Evolutionary conservation across 179 eudicot genomes (phyloP).

Genomic region (Vitellaria paradoxa): DNA sequence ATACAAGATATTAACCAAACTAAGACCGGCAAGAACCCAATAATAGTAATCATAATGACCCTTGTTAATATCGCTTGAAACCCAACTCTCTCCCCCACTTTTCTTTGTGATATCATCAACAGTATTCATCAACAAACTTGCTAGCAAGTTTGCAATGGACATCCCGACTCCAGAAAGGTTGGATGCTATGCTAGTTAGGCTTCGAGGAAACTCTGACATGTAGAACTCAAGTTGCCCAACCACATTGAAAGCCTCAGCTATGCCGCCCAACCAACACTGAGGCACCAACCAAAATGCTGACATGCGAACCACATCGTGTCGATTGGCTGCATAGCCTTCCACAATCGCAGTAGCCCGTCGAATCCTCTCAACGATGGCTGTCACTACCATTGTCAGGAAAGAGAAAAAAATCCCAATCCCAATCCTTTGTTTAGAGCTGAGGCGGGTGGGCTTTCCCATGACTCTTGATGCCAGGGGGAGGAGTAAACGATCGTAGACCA

Average conservation of each 20-base stretch:
- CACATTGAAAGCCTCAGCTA: slow-evolving; percentile 76
- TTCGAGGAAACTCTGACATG: slow-evolving; percentile 74
- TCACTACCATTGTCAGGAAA: slow-evolving; percentile 44
- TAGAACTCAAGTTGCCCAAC: slow-evolving; percentile 81
- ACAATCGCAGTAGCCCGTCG: slow-evolving; percentile 46
- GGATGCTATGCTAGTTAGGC: slow-evolving; percentile 80
- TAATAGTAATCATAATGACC: slow-evolving; percentile 67
- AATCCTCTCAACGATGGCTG: slow-evolving; percentile 57
- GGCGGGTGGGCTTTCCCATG: slow-evolving; percentile 47
- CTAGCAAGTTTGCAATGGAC: slow-evolving; percentile 38
- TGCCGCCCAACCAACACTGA: slow-evolving; percentile 45
- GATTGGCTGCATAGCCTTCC: slow-evolving; percentile 35
- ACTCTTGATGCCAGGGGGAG: slow-evolving; percentile 62
- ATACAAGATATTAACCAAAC: slow-evolving; percentile 38
- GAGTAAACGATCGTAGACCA: slow-evolving; percentile 61
- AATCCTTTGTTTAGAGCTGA: slow-evolving; percentile 58
- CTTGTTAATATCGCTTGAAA: slow-evolving; percentile 54
- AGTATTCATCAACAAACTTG: slow-evolving; percentile 49
- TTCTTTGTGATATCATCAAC: slow-evolving; percentile 32
- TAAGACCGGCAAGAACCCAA: slow-evolving; percentile 52
- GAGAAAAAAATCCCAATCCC: slow-evolving; percentile 66
- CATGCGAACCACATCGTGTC: slow-evolving; percentile 36
- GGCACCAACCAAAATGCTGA: slow-evolving; percentile 79
- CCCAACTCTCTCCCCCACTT: slow-evolving; percentile 64
- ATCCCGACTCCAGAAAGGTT: slow-evolving; percentile 28